phyloP scores from a whole-genome alignment of 2,329 filamentous ascomycete genomes.

The Fusarium bulbicola region DNA sequence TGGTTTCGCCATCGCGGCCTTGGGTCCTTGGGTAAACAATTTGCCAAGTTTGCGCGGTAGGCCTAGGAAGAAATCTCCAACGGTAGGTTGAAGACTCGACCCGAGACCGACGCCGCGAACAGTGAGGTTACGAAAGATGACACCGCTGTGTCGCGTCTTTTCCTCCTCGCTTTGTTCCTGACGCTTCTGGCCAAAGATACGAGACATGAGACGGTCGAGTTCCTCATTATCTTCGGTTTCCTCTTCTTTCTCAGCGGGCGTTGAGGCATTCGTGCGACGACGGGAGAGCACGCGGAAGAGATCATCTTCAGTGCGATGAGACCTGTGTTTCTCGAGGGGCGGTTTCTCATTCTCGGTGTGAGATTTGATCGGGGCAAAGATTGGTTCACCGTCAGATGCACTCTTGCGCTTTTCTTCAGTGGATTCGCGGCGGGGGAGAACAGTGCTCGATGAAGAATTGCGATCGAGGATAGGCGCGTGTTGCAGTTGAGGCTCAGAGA shows the following conservation, averaged over 20 bases:
- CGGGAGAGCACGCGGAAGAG: slow-evolving; percentile 59
- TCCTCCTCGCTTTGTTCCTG: slow-evolving; percentile 74
- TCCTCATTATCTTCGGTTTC: slow-evolving; percentile 52
- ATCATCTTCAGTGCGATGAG: slow-evolving; percentile 57
- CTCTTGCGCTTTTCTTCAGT: not conserved
- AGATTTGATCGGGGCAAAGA: slow-evolving; percentile 44
- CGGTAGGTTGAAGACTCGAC: slow-evolving; percentile 60
- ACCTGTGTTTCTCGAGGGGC: slow-evolving; percentile 37
- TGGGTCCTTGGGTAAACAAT: slow-evolving; percentile 59
- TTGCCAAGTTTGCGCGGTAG: slow-evolving; percentile 58
- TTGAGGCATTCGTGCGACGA: slow-evolving; percentile 54
- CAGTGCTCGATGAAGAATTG: slow-evolving; percentile 22
- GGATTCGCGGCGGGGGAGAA: not conserved
- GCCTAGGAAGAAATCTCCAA: slow-evolving; percentile 72
- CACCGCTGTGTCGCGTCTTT: slow-evolving; percentile 73
- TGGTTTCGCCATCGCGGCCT: slow-evolving; percentile 62
- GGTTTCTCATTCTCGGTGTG: slow-evolving; percentile 26
- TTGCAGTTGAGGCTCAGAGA: not conserved
- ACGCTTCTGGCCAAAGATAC: slow-evolving; percentile 73
- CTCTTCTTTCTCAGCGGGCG: slow-evolving; percentile 50
- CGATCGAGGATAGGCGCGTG: not conserved
- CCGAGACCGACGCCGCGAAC: slow-evolving; percentile 76
- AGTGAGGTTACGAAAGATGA: slow-evolving; percentile 75
- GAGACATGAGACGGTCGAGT: slow-evolving; percentile 71
- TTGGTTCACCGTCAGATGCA: not conserved